Conservation (phyloP, 192 early-diverging fungal species). For the Dissophora ornata region DNA sequence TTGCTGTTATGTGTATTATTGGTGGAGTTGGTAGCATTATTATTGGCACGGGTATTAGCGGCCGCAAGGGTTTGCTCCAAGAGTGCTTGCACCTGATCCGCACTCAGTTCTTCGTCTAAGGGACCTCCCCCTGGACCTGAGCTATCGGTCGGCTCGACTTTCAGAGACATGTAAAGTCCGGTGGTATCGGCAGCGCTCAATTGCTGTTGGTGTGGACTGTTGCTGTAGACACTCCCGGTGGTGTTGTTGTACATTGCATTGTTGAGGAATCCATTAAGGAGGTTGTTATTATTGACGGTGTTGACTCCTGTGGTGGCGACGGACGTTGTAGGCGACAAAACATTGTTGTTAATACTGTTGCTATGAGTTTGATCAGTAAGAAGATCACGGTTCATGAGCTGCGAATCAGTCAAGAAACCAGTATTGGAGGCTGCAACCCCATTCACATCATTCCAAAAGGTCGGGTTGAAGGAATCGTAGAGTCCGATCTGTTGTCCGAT, state of each 20-base stretch:
- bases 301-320: constrained; percentile 4
- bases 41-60: constrained; percentile 13
- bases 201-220: constrained; percentile 16
- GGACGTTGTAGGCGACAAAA: neutral
- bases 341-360: constrained; percentile 2
- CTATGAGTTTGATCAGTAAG: neutral
- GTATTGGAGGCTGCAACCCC: constrained; percentile 15
- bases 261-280: constrained; percentile 25
- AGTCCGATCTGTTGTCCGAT: constrained; percentile 43
- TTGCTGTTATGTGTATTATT: neutral
- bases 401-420: constrained; percentile 25
- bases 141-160: constrained; percentile 31
- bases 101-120: constrained; percentile 41
- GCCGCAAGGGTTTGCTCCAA: constrained; percentile 47
- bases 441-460: constrained; percentile 38
- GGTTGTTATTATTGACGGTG: constrained; percentile 4
- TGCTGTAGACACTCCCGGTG: constrained; percentile 4
- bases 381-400: constrained; percentile 11
- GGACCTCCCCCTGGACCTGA: constrained; percentile 1
- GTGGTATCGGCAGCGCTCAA: constrained; percentile 1
- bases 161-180: constrained; percentile 30
- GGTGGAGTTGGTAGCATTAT: neutral
- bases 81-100: constrained; percentile 47
- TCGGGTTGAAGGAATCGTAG: constrained; percentile 39
- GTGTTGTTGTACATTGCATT: constrained; percentile 9